These are phyloP conservation scores for Coemansia sp. DNA, from an alignment of 192 early-diverging fungal species.

Conservation along the genomic window DNA sequence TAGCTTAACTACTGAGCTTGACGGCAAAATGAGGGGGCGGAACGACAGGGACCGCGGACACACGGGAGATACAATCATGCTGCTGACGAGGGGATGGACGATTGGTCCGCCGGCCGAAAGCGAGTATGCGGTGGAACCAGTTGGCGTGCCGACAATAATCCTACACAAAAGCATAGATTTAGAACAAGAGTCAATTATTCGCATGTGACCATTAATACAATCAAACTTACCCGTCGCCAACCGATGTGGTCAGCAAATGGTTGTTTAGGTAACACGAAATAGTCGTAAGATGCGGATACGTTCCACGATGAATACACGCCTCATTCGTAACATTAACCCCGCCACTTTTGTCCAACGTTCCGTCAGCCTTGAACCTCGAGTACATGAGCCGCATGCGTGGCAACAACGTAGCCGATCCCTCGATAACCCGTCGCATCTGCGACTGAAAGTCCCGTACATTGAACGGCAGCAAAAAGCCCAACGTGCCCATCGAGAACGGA, in stretches of 20 bases:
- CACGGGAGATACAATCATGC: conserved; percentile 72
- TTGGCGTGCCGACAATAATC: conserved; percentile 79
- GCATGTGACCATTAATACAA: not conserved
- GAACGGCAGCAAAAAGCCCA: conserved; percentile 90
- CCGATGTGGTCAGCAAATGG: conserved; percentile 79
- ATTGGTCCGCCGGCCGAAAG: conserved; percentile 84
- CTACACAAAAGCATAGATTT: not conserved
- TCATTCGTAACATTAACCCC: conserved; percentile 80
- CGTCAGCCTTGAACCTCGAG: conserved; percentile 58
- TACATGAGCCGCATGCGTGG: conserved; percentile 77
- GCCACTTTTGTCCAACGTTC: conserved; percentile 37
- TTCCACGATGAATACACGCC: conserved; percentile 81
- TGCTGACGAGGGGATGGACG: conserved; percentile 74
- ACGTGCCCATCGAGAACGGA: conserved; percentile 87
- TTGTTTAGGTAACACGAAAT: conserved; percentile 79
- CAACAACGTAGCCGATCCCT: conserved; percentile 62
- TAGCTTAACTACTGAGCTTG: conserved; percentile 61
- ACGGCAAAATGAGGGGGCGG: conserved; percentile 76
- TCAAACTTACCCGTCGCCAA: conserved; percentile 51
- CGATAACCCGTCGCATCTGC: conserved; percentile 63
- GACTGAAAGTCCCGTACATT: conserved; percentile 61
- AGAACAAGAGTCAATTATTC: not conserved
- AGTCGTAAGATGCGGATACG: conserved; percentile 75
- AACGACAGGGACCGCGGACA: conserved; percentile 83
- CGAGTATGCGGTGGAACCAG: conserved; percentile 89